Conservation (phyloP, 1,284 basidiomycete genomes). For the Rhodotorula sp. region DNA sequence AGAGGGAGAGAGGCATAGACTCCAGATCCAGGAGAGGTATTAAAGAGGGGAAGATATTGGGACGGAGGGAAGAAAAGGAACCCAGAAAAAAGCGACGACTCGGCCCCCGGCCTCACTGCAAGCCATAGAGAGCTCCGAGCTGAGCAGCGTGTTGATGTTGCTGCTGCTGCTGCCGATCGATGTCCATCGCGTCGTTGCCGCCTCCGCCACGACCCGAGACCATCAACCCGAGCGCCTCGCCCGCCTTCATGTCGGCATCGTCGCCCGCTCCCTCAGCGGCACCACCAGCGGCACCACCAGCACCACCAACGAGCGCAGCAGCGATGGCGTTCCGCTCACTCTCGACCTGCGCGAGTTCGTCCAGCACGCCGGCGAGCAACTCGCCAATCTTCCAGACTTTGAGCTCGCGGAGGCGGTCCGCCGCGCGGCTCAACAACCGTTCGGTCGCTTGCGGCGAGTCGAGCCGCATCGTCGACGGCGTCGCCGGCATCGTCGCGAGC, state of each 20-base stretch:
- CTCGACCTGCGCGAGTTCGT: constrained; percentile 8
- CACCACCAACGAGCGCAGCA: neutral
- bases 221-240: neutral
- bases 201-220: neutral
- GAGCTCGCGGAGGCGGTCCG: constrained; percentile 15
- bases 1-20: neutral
- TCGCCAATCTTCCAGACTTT: constrained; percentile 40
- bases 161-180: neutral
- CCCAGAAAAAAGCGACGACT: no score
- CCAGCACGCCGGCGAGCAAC: constrained; percentile 18
- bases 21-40: neutral
- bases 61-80: no score
- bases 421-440: constrained; percentile 9
- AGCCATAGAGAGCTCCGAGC: neutral
- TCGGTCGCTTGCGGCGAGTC: constrained; percentile 12
- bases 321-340: neutral
- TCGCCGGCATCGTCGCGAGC: neutral
- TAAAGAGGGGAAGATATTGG: no score
- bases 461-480: constrained; percentile 4
- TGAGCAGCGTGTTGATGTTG: neutral
- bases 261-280: neutral
- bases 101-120: neutral
- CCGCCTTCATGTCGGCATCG: neutral
- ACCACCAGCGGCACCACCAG: neutral
- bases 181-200: neutral